Evolutionary conservation across 139 green algal genomes (phyloP), one percentile per base, ranked within the genome.

Genomic region (Chlamydomonas schloesseri): DNA sequence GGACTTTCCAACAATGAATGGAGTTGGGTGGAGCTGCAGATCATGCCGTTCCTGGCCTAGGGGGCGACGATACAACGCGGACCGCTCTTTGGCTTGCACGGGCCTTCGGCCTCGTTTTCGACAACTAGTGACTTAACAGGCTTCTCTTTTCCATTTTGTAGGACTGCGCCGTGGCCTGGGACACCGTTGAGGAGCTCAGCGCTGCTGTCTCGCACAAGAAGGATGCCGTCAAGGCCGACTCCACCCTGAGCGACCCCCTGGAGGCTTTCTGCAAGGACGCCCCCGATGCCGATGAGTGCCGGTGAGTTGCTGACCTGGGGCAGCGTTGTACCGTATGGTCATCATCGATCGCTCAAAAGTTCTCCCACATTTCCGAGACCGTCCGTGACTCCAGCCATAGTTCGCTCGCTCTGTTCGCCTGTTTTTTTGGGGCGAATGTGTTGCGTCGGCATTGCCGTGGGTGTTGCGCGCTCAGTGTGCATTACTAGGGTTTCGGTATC

Each of bases 281-380:
- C 79, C 81, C 82, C 1, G 75, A 86, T n/a, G 87, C 87, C 18
- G 87, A 91, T 47, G 87, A 91, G 87, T 91, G 87, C 87, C 80
- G 87, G 81, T 78, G 69, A 33, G 80, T 75, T 2, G 18, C 20
- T 11, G 55, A 2, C 65, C 64, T 37, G 18, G 28, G n/a, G n/a
- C 64, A 11, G 64, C 10, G 10, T 15, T 10, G 28, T 33, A 15
- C 14, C 17, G 64, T n/a, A 33, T 20, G 13, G 26, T 34, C 65
- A 5, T 72, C 65, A 33, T 21, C 65, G 65, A 72, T 72, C 65
- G 65, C 37, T 1, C 65, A 72, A 50, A 50, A 50, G 42, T 50
- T 50, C 42, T 50, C 42, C 42, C 8, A 50, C 65, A 33, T 60
- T 24, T 60, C 55, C 18, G 18, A 24, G 20, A 60, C 55, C 10